Percentiles rank a stretch among this genome's conserved stretches.
phyloP scores from a whole-genome alignment of 2,329 filamentous ascomycete species.

The Botrytis tulipae region DNA sequence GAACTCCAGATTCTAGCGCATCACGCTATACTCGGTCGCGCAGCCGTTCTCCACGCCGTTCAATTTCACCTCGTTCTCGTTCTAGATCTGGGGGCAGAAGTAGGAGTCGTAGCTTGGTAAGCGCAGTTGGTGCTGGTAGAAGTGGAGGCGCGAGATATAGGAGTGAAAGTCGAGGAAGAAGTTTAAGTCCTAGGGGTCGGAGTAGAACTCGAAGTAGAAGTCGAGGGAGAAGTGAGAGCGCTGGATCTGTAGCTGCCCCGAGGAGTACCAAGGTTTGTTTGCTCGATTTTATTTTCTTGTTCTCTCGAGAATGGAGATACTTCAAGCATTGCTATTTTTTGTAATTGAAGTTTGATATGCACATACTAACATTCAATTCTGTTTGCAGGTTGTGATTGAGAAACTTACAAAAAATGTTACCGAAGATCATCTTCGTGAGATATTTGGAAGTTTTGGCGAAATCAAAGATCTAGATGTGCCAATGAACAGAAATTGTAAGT shows the following conservation, averaged over 20 bases:
- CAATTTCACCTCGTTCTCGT: constrained; percentile 36
- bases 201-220: constrained; percentile 10
- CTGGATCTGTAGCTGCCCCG: constrained; percentile 33
- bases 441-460: constrained; percentile 83
- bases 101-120: constrained; percentile 27
- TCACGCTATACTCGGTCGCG: constrained; percentile 29
- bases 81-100: constrained; percentile 34
- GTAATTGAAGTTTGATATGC: constrained; percentile 22
- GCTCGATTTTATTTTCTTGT: background rate
- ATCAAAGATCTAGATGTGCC: constrained; percentile 89
- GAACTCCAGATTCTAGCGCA: constrained; percentile 36
- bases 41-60: constrained; percentile 34
- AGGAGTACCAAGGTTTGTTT: constrained; percentile 53
- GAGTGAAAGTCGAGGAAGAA: constrained; percentile 37
- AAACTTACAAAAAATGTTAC: constrained; percentile 94
- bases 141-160: constrained; percentile 1
- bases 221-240: constrained; percentile 33
- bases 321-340: background rate
- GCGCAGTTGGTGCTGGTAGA: background rate
- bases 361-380: constrained; percentile 41
- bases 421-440: constrained; percentile 82
- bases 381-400: constrained; percentile 76
- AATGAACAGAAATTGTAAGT: constrained; percentile 78
- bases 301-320: background rate
- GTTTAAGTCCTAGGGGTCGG: constrained; percentile 37